Base-by-base conservation (phyloP, 805 yeast species). In the Candida manassasensis region DNA sequence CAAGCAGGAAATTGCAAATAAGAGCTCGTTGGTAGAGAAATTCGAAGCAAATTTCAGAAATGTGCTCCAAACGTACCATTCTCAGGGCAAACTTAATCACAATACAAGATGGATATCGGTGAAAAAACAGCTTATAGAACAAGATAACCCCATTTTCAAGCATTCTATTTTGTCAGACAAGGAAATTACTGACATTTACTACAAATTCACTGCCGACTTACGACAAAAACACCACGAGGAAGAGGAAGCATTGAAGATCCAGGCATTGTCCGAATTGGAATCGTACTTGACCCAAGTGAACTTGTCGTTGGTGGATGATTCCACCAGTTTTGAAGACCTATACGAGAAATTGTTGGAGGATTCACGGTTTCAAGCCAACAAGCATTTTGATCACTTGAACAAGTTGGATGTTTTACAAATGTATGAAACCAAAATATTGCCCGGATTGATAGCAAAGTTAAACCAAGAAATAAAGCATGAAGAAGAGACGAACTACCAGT, bases 61-160 rank as follows among this genome's bases (percentile, higher is more conserved):
- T 10, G 67, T 80, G 33, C 52, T 83, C 28, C 51, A 61, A 15
- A 53, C 53, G 5, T 61, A 69, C 34, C 42, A 48, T 14, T 31
- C 44, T 9, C 36, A 42, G 15, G 57, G 62, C 0, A 60, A 67
- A n/a, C 59, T 84, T 18, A 63, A 63, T 13, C 69, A 74, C 42
- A 72, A 67, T 36, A 75, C 90, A 0, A 59, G 84, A 27, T 86
- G 95, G 95, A 47, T 53, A 21, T 72, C 81, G 0, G 63, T 75
- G 0, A 75, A 71, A 38, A 60, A 60, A n/a, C 24, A 44, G 13
- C 36, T 71, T 36, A 71, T 84, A 4, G 54, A 63, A 4, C 78
- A 81, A 38, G 93, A 67, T n/a, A 63, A 84, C 48, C 79, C 87
- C 0, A 72, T 81, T 5, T 81, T 77, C 50, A 71, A 67, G 37